A percentile compares a stretch with the other conserved stretches of the same genome.
Conservation (phyloP, 345 rosid genomes). For the Gynandropsis gynandra region DNA sequence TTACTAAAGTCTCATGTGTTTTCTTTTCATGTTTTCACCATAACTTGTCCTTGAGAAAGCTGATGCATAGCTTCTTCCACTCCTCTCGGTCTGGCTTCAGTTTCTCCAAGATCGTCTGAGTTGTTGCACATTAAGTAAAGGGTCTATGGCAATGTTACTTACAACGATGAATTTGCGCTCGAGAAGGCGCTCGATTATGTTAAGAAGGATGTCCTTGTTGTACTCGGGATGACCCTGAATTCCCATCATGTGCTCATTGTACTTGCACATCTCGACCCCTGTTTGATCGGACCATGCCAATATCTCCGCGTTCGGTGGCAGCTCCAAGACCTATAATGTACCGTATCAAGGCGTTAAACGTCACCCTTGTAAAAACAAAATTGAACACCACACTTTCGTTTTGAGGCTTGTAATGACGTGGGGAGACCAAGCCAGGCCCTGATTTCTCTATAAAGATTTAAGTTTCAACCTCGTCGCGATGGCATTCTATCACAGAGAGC, state of each 20-base stretch:
- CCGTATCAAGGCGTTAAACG: too few relatives aligned
- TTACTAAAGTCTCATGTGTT: too few relatives aligned
- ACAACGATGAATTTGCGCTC: conserved; percentile 34
- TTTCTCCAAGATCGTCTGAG: conserved; percentile 30
- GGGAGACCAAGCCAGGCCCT: too few relatives aligned
- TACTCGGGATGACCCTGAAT: conserved; percentile 80
- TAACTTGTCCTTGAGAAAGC: conserved; percentile 50
- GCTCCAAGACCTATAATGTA: conserved; percentile 36
- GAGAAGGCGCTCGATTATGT: conserved; percentile 42
- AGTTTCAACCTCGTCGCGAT: conserved; percentile 75
- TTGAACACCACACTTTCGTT: too few relatives aligned
- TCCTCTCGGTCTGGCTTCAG: conserved; percentile 43
- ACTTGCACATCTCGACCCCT: conserved; percentile 49
- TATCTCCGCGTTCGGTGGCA: conserved; percentile 46
- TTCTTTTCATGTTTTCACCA: neutral
- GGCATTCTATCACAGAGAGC: conserved; percentile 49
- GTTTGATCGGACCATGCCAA: conserved; percentile 48
- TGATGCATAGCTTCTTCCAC: conserved; percentile 46
- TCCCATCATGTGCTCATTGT: conserved; percentile 63
- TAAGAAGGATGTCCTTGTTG: conserved; percentile 48
- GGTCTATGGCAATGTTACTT: neutral
- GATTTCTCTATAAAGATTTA: too few relatives aligned
- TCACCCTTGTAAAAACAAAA: too few relatives aligned
- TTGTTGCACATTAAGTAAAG: too few relatives aligned
- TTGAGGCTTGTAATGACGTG: too few relatives aligned